A percentile compares a stretch with the other conserved stretches of the same genome.
phyloP scores from a whole-genome alignment of 176 grass and related monocot genomes.

The Alloteropsis semialata region DNA sequence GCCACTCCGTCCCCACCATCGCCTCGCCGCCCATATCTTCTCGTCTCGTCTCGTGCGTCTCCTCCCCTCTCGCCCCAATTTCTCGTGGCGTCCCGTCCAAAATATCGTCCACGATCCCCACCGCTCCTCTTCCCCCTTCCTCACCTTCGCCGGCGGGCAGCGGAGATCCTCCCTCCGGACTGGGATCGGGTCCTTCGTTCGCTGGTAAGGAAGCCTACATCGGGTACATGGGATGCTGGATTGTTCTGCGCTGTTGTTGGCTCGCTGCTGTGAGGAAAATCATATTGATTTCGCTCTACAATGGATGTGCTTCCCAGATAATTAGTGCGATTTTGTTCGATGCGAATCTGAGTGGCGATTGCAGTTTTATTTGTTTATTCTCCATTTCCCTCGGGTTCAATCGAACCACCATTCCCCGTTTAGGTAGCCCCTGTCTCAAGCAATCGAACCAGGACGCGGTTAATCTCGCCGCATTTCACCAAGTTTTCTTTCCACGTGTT shows the following conservation, averaged over 20 bases:
- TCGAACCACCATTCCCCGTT: not conserved
- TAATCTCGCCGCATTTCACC: not conserved
- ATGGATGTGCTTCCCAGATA: not conserved
- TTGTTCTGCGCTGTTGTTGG: not conserved
- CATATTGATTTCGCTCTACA: not conserved
- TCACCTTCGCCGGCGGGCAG: constrained; percentile 10
- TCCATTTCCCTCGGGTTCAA: not conserved
- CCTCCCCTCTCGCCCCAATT: constrained; percentile 21
- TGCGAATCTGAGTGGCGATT: not conserved
- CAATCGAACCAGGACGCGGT: not conserved
- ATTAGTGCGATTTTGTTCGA: not conserved
- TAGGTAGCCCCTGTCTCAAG: not conserved
- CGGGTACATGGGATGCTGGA: not conserved
- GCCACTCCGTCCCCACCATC: constrained; percentile 10
- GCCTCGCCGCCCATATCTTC: constrained; percentile 35
- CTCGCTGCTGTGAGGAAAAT: not conserved
- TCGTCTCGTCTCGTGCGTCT: not conserved
- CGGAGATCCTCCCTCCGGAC: not conserved
- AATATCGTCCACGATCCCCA: constrained; percentile 32
- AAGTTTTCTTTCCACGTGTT: not conserved
- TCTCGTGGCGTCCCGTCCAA: constrained; percentile 22
- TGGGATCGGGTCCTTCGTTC: not conserved
- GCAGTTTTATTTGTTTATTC: not conserved
- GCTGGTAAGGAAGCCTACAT: not conserved
- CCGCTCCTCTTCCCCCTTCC: not conserved